Conservation (phyloP, 495 filamentous ascomycete species). For the Penicillium macrosclerotiorum region DNA sequence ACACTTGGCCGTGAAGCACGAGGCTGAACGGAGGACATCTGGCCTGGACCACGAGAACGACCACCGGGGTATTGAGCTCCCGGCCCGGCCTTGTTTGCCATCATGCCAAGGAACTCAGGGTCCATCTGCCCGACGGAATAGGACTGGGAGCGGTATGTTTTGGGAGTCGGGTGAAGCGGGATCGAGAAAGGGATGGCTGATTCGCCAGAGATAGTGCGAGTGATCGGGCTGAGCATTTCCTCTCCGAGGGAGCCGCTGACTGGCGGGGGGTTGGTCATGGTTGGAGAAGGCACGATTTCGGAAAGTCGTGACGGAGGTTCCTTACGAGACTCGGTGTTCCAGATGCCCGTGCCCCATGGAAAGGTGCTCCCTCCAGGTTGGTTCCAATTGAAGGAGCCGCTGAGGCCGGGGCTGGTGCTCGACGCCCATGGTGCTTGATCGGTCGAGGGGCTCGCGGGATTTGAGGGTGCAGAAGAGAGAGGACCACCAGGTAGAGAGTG, state of each 20-base stretch:
- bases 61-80: constrained; percentile 33
- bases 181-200: constrained; percentile 79
- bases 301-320: constrained; percentile 70
- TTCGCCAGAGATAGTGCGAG: constrained; percentile 55
- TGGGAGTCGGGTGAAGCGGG: constrained; percentile 84
- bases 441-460: constrained; percentile 68
- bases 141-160: constrained; percentile 92
- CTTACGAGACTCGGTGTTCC: constrained; percentile 71
- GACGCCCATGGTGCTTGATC: constrained; percentile 69
- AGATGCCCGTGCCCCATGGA: constrained; percentile 73
- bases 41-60: constrained; percentile 50
- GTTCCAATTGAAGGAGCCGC: constrained; percentile 57
- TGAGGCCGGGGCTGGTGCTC: constrained; percentile 42
- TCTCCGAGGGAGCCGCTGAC: constrained; percentile 40
- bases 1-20: constrained; percentile 84
- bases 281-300: constrained; percentile 76
- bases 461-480: constrained; percentile 72
- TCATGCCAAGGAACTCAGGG: constrained; percentile 52
- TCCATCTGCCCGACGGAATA: constrained; percentile 95
- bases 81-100: constrained; percentile 42
- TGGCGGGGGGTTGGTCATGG: constrained; percentile 59
- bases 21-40: constrained; percentile 70
- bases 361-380: constrained; percentile 58
- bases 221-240: constrained; percentile 54
- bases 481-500: constrained; percentile 52